Base-by-base conservation (phyloP, 495 filamentous ascomycete genomes). In the Neurospora pannonica region DNA sequence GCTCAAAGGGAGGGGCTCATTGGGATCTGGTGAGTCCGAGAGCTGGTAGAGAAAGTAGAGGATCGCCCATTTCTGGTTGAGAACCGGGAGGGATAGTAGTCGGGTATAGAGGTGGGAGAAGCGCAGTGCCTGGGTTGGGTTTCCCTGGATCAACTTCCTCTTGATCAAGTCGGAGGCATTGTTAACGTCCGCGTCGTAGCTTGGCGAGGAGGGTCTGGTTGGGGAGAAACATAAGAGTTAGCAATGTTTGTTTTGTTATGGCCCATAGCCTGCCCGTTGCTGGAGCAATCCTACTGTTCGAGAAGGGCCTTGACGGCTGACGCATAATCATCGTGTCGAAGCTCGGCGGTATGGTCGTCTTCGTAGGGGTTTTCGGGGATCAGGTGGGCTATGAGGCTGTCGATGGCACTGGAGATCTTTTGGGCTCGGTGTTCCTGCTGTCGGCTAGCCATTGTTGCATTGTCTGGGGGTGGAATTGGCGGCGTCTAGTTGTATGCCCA, bases 31-130 rank as follows among this genome's bases (percentile, higher is more conserved):
- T 0, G 91, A 90, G 75, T 90, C 89, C 70, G 92, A 90, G 54
- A 99, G 86, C 76, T 92, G 91, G 78, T 94, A 92, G 28, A 99
- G 89, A 60, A 99, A 88, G 79, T 95, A 94, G 7, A 99, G 86
- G 76, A 98, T 97, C 3, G 92, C 94, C 94, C 95, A 98, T 88
- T 98, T 99, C 81, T 97, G 92, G 77, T 90, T 91, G 38, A 99
- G 86, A 3, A 98, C 95, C 5, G 95, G 95, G 76, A 97, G 91
- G 36, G 94, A 92, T 24, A 97, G 85, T 34, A 99, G 88, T 46
- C 92, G 88, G 43, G 93, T 92, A 84, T 95, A 97, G 70, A 98
- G 87, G 79, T 96, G 94, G 19, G 92, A 91, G 82, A 98, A 97
- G 34, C 90, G 87, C 36, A 95, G 84, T n/a, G 94, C 94, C 79